These are phyloP conservation scores for Polytrichum formosum DNA, from an alignment of 225 moss, liverwort and hornwort species.

Conservation along the genomic window DNA sequence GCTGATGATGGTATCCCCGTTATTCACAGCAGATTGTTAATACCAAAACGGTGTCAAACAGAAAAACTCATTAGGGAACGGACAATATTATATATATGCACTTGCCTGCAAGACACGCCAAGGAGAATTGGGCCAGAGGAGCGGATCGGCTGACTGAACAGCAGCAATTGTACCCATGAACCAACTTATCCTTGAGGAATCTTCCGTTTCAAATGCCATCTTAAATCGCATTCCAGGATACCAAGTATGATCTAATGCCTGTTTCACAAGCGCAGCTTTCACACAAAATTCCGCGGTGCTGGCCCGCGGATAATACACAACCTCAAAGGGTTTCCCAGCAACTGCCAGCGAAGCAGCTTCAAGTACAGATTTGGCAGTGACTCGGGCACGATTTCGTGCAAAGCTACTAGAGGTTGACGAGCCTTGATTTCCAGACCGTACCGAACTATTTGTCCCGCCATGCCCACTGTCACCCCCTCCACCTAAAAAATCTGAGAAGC, in stretches of 20 bases:
- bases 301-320: conserved; percentile 78
- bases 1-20: no score
- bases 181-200: conserved; percentile 80
- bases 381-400: conserved; percentile 68
- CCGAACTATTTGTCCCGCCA: conserved; percentile 19
- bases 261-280: conserved; percentile 62
- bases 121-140: conserved; percentile 70
- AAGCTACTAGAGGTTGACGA: conserved; percentile 53
- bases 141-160: conserved; percentile 61
- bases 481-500: conserved; percentile 55
- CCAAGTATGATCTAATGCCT: conserved; percentile 60
- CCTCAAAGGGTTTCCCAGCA: conserved; percentile 67
- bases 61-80: no score
- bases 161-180: conserved; percentile 76
- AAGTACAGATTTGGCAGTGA: conserved; percentile 73
- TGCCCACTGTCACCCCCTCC: conserved; percentile 29
- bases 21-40: no score
- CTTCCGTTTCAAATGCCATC: conserved; percentile 88
- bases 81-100: no score
- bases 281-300: conserved; percentile 86
- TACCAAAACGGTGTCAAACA: no score
- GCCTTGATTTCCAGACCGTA: conserved; percentile 22
- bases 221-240: conserved; percentile 74
- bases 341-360: conserved; percentile 68
- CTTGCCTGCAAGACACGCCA: conserved; percentile 84